These are phyloP conservation scores for Paradendryphiella salina DNA, from an alignment of 2,329 filamentous ascomycete genomes.

Conservation along the genomic window DNA sequence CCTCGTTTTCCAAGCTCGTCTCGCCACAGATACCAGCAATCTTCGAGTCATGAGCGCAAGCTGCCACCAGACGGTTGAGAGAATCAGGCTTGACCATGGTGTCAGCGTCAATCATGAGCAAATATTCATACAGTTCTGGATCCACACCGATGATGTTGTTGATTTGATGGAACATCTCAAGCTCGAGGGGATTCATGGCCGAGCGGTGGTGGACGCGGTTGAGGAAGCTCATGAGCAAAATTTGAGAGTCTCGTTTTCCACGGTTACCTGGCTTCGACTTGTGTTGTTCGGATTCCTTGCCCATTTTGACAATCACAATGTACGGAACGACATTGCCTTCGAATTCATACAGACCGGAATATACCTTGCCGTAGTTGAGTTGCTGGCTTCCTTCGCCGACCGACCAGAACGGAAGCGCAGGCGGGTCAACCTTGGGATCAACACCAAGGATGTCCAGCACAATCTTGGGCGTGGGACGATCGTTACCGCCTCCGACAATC, in stretches of 20 bases:
- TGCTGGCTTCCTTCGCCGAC: constrained; percentile 87
- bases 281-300: constrained; percentile 90
- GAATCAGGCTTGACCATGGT: constrained; percentile 92
- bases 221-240: constrained; percentile 93
- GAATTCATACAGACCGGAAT: constrained; percentile 95
- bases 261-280: constrained; percentile 95
- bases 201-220: constrained; percentile 94
- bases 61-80: constrained; percentile 86
- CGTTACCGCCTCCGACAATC: constrained; percentile 94
- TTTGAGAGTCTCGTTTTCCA: constrained; percentile 97
- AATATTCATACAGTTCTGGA: constrained; percentile 94
- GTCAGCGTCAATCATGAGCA: constrained; percentile 97
- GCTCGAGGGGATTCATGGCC: constrained; percentile 91
- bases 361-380: constrained; percentile 97
- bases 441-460: constrained; percentile 96
- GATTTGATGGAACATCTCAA: constrained; percentile 99
- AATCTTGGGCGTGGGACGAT: constrained; percentile 95
- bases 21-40: constrained; percentile 98
- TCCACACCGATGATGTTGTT: constrained; percentile 99
- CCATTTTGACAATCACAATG: constrained; percentile 92
- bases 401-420: constrained; percentile 90
- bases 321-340: constrained; percentile 98
- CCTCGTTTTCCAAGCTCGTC: constrained; percentile 93
- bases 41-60: constrained; percentile 90
- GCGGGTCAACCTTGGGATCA: constrained; percentile 93